phyloP scores from a whole-genome alignment of 2,329 filamentous ascomycete genomes.

The Pseudonectria foliicola region DNA sequence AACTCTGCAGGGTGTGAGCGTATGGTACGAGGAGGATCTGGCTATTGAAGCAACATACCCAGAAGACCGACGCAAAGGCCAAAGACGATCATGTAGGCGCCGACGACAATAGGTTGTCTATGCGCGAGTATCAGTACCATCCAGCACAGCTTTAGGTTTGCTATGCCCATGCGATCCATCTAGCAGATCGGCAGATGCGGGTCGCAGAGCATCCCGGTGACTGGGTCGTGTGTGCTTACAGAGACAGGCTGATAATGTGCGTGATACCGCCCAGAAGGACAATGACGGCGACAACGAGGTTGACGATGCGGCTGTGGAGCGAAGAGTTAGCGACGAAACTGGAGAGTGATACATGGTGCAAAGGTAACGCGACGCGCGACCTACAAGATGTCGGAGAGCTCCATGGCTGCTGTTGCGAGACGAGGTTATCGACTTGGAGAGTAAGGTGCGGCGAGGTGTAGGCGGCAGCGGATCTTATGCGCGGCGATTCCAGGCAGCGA shows the following conservation, averaged over 20 bases:
- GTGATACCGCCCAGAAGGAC: conserved; percentile 80
- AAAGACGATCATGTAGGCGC: conserved; percentile 84
- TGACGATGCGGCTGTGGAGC: conserved; percentile 74
- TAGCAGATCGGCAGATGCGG: background rate
- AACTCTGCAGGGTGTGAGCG: conserved; percentile 55
- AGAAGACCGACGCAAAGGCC: conserved; percentile 69
- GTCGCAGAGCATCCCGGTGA: background rate
- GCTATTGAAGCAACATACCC: conserved; percentile 29
- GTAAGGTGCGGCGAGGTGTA: conserved; percentile 7
- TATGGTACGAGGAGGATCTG: background rate
- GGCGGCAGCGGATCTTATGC: conserved; percentile 6
- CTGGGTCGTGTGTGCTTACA: conserved; percentile 40
- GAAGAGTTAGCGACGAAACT: conserved; percentile 26
- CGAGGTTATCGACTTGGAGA: background rate
- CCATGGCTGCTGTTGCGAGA: conserved; percentile 50
- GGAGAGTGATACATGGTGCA: background rate
- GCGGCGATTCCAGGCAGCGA: conserved; percentile 16
- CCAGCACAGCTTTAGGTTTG: background rate
- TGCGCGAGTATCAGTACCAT: conserved; percentile 10
- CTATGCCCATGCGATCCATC: background rate
- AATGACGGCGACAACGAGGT: conserved; percentile 78
- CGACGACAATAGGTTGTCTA: conserved; percentile 58
- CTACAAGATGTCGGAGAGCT: conserved; percentile 89
- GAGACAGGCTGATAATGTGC: conserved; percentile 56
- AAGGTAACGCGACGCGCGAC: conserved; percentile 24